A percentile compares a stretch with the other conserved stretches of the same genome.
phyloP scores from a whole-genome alignment of 768 basidiomycete species.

The Naganishia vishniacii region DNA sequence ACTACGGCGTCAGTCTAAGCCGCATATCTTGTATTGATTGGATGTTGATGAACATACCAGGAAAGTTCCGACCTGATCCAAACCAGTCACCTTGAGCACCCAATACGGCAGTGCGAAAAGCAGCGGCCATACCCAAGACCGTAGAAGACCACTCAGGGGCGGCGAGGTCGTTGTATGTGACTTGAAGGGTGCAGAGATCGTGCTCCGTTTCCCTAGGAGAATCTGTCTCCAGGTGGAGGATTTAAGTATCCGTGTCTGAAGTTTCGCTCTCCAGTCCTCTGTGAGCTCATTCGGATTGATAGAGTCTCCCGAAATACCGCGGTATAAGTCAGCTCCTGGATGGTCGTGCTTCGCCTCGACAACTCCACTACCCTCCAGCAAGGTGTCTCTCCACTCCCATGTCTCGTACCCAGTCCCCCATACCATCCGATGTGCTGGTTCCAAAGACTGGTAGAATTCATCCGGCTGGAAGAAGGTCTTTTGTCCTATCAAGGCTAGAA shows the following conservation, averaged over 20 bases:
- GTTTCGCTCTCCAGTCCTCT: no score
- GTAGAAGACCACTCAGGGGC: conserved; percentile 34
- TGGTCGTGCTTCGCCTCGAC: background rate
- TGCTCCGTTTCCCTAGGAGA: background rate
- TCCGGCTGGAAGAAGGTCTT: conserved; percentile 91
- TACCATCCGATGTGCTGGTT: conserved; percentile 79
- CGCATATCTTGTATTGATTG: no score
- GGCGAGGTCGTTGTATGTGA: no score
- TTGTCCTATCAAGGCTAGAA: conserved; percentile 28
- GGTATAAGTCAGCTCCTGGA: background rate
- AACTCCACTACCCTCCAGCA: background rate
- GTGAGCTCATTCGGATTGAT: no score
- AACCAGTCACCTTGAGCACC: conserved; percentile 56
- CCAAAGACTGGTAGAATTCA: conserved; percentile 90
- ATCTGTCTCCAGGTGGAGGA: conserved; percentile 23
- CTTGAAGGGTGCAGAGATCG: background rate
- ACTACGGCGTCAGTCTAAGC: no score
- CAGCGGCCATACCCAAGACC: conserved; percentile 60
- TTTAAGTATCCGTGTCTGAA: no score
- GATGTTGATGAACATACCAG: conserved; percentile 53
- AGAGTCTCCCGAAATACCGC: background rate
- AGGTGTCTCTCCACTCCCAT: conserved; percentile 75
- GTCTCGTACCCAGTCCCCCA: conserved; percentile 89
- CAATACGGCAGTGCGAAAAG: conserved; percentile 75
- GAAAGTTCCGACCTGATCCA: conserved; percentile 60